Evolutionary conservation across 106 monocot genomes (phyloP).

Genomic region (Narthecium ossifragum): DNA sequence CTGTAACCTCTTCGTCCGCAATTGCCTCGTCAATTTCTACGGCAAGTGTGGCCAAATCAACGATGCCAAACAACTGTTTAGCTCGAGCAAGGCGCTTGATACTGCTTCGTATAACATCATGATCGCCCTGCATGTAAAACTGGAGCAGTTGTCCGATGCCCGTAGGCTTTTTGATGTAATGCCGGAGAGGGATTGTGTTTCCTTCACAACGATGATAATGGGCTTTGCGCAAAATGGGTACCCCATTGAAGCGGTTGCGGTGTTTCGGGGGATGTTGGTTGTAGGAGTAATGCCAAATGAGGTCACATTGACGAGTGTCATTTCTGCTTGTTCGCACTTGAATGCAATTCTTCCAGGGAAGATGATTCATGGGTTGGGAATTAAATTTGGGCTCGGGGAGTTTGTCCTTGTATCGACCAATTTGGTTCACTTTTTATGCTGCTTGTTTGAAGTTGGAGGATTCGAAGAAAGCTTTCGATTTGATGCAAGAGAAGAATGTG

Average conservation of each 20-base stretch:
- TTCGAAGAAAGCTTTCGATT: constrained; percentile 30
- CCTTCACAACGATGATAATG: constrained; percentile 23
- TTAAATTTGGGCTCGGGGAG: constrained; percentile 26
- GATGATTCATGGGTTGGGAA: constrained; percentile 31
- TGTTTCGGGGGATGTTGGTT: constrained; percentile 43
- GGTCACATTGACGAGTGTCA: constrained; percentile 44
- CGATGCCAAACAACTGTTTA: not conserved
- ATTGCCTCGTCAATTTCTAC: constrained; percentile 3
- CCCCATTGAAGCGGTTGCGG: constrained; percentile 13
- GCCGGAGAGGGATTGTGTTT: constrained; percentile 1
- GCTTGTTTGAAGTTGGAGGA: constrained; percentile 15
- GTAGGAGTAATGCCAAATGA: constrained; percentile 36
- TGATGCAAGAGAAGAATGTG: constrained; percentile 33
- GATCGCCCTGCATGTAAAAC: constrained; percentile 10
- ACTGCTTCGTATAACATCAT: constrained; percentile 1
- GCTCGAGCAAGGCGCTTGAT: not conserved
- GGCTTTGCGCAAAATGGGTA: constrained; percentile 11
- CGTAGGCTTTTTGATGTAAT: constrained; percentile 16
- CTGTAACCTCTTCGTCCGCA: constrained; percentile 3
- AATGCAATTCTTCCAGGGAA: constrained; percentile 4
- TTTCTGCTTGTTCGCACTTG: constrained; percentile 30
- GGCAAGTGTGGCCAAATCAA: not conserved
- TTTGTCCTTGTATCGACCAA: constrained; percentile 63
- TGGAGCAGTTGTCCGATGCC: not conserved
- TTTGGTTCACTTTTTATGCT: constrained; percentile 53